phyloP scores from a whole-genome alignment of 257 asterid genomes.

The Marsdenia floribunda region DNA sequence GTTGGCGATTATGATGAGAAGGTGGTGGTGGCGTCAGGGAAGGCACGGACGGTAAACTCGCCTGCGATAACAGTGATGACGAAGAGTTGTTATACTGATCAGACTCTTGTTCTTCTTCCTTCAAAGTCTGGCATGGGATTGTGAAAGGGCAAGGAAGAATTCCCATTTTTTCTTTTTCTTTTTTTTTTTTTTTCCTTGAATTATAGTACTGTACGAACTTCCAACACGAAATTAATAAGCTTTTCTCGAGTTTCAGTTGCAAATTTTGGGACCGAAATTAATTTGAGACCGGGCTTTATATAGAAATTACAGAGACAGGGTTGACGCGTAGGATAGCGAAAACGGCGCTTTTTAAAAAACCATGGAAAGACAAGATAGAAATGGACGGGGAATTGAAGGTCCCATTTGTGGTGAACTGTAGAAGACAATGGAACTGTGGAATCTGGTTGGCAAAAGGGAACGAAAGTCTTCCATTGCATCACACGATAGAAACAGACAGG shows the following conservation, averaged over 20 bases:
- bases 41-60: slow-evolving; percentile 60
- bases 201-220: background rate
- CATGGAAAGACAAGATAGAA: background rate
- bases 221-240: too few species aligned
- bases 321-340: slow-evolving; percentile 9
- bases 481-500: too few species aligned
- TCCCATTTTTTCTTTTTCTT: too few species aligned
- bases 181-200: slow-evolving; percentile 7
- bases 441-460: slow-evolving; percentile 11
- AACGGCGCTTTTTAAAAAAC: background rate
- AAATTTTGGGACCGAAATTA: background rate
- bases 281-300: background rate
- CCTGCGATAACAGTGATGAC: slow-evolving; percentile 49
- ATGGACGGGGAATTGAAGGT: background rate
- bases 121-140: background rate
- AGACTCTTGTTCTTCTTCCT: slow-evolving; percentile 19
- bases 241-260: background rate
- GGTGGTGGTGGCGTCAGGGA: slow-evolving; percentile 39
- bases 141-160: slow-evolving; percentile 22
- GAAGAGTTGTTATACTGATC: slow-evolving; percentile 25
- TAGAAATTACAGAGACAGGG: background rate
- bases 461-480: too few species aligned
- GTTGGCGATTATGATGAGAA: slow-evolving; percentile 17
- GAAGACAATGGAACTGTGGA: slow-evolving; percentile 2
- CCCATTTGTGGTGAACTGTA: background rate